Base-by-base conservation (phyloP, 129 eudicot species). In the Chrysanthemum makinoi region DNA sequence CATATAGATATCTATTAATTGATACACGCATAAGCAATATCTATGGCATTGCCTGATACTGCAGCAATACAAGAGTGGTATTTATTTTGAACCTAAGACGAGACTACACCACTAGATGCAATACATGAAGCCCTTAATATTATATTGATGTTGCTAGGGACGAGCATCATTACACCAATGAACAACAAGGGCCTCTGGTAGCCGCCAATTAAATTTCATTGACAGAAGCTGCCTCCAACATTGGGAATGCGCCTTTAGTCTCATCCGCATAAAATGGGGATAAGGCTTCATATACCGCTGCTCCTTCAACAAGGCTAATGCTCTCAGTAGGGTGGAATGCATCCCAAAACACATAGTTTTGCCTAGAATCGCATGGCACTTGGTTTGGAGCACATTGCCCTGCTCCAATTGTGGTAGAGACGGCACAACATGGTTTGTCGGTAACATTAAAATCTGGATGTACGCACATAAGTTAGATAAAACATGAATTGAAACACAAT, bases 241-340 rank as follows among this genome's bases (percentile, higher is more conserved):
- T 51, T 14, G 56, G 6, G 1, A 10, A 68, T 19, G 72, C 26
- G 43, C 5, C 15, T 55, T 19, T 54, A 16, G 62, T 46, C 52
- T 54, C 12, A 1, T 70, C 17, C 17, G 6, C 50, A 55, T 70
- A 78, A 4, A 78, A 71, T 9, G 81, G 77, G 16, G 72, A 54
- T 10, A 71, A 39, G n/a, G 68, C 13, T 64, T 66, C 76, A 39
- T 74, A 83, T 10, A 17, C 53, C 0, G 10, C 18, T 46, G 64
- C 44, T 13, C 77, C 88, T 0, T 72, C 72, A 0, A 73, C 57
- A 24, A 55, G 52, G 35, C 62, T 55, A 13, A 62, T 60, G 30
- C 63, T 20, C 47, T 77, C 82, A 2, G 83, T 80, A 2, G 88
- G 83, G 64, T 80, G 88, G 22, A 73, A 84, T 0, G 59, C 85